phyloP scores from a whole-genome alignment of 352 stramenopile genomes.

The Globisporangium okanoganense region DNA sequence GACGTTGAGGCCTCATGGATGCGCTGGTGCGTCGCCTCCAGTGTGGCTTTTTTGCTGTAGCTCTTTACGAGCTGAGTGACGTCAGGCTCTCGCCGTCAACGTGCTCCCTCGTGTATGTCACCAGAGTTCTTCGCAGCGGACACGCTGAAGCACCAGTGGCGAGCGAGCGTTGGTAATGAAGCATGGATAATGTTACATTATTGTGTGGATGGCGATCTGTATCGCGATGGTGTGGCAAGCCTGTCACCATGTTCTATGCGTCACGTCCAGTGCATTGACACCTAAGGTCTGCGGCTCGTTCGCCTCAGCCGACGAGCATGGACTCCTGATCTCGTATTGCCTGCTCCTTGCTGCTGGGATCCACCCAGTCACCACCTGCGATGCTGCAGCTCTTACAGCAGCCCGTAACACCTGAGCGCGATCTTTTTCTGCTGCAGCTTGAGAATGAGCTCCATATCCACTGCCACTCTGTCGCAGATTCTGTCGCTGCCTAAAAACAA shows the following conservation, averaged over 20 bases:
- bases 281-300: not conserved
- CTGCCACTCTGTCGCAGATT: not conserved
- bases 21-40: too few species aligned
- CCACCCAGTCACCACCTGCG: not conserved
- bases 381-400: not conserved
- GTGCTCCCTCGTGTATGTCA: too few species aligned
- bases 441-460: too few species aligned
- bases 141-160: not conserved
- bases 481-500: not conserved
- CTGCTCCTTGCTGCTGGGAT: not conserved
- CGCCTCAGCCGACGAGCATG: not conserved
- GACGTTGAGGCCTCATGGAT: too few species aligned
- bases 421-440: not conserved
- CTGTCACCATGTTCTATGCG: not conserved
- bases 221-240: not conserved
- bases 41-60: too few species aligned
- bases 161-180: too few species aligned
- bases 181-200: not conserved
- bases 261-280: not conserved
- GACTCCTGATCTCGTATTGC: not conserved
- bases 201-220: not conserved
- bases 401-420: not conserved
- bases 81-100: too few species aligned
- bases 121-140: not conserved
- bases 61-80: too few species aligned